Conservation (phyloP, 2,329 filamentous ascomycete species). For the Penicillium sp. region DNA sequence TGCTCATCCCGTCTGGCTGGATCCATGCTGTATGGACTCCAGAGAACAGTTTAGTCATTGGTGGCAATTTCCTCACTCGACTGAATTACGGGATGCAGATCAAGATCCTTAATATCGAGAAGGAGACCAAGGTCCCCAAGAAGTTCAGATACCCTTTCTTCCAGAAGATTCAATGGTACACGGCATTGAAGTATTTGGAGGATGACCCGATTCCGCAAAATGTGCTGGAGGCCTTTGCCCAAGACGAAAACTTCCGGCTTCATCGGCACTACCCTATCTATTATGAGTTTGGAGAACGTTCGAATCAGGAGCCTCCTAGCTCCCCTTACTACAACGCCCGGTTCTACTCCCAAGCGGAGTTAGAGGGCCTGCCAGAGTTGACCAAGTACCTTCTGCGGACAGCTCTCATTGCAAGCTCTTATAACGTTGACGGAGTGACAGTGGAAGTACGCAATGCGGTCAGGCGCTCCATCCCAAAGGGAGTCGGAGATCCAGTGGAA, state of each 20-base stretch:
- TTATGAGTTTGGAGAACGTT: conserved; percentile 58
- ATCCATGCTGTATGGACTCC: conserved; percentile 73
- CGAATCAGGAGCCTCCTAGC: conserved; percentile 52
- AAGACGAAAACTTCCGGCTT: conserved; percentile 55
- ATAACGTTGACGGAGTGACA: conserved; percentile 60
- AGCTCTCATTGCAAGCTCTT: conserved; percentile 61
- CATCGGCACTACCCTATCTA: conserved; percentile 57
- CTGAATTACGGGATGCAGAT: conserved; percentile 68
- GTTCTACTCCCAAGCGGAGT: conserved; percentile 63
- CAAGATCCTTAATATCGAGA: conserved; percentile 65
- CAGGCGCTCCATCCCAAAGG: conserved; percentile 63
- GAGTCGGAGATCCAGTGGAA: conserved; percentile 61
- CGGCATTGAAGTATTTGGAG: conserved; percentile 63
- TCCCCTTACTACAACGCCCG: conserved; percentile 58
- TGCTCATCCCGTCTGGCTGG: conserved; percentile 71
- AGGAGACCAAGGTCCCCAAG: conserved; percentile 63
- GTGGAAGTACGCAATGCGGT: conserved; percentile 60
- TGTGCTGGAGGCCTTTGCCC: conserved; percentile 56
- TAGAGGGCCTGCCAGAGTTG: conserved; percentile 61
- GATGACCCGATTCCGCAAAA: conserved; percentile 62
- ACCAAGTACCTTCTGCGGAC: conserved; percentile 63
- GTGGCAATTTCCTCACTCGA: conserved; percentile 68
- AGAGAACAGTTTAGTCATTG: conserved; percentile 67
- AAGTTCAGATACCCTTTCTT: conserved; percentile 70
- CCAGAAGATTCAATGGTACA: conserved; percentile 69